These are phyloP conservation scores for Phaeosphaeriaceae sp. DNA, from an alignment of 2,329 filamentous ascomycete species.

Conservation along the genomic window DNA sequence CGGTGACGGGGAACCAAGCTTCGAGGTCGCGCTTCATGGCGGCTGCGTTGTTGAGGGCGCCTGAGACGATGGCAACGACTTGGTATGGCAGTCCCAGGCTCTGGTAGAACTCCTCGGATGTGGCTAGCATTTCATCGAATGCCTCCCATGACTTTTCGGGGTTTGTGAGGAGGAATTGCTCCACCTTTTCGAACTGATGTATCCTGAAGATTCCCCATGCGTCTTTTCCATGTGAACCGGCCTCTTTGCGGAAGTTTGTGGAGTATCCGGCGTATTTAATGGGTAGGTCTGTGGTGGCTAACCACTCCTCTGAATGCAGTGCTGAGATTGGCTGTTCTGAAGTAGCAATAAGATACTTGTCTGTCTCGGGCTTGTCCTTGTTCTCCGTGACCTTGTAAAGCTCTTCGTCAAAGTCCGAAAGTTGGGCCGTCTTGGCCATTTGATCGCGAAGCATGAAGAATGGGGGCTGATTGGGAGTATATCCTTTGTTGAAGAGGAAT, in stretches of 20 bases:
- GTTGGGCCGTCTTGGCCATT: constrained; percentile 98
- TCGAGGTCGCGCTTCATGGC: constrained; percentile 95
- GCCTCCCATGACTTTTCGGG: constrained; percentile 86
- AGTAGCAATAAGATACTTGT: constrained; percentile 79
- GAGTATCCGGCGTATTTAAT: constrained; percentile 89
- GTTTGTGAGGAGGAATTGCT: constrained; percentile 63
- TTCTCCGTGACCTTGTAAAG: constrained; percentile 92
- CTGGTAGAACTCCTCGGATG: constrained; percentile 94
- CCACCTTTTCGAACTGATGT: constrained; percentile 86
- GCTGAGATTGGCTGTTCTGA: constrained; percentile 95
- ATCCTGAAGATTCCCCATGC: constrained; percentile 98
- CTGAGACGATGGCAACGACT: constrained; percentile 93
- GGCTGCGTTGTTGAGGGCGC: constrained; percentile 70
- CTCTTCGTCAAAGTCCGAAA: constrained; percentile 97
- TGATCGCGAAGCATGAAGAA: constrained; percentile 85
- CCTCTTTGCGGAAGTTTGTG: constrained; percentile 95
- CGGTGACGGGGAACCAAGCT: constrained; percentile 68
- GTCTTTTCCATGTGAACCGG: constrained; percentile 87
- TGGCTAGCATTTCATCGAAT: constrained; percentile 90
- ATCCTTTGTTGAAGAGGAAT: constrained; percentile 82
- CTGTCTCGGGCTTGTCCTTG: constrained; percentile 78
- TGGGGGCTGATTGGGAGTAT: constrained; percentile 70
- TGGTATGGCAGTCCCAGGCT: constrained; percentile 88
- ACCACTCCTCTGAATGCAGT: constrained; percentile 92
- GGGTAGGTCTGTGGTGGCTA: constrained; percentile 81